Conservation (phyloP, 2,329 filamentous ascomycete species). For the Geoglossum cookeanum region DNA sequence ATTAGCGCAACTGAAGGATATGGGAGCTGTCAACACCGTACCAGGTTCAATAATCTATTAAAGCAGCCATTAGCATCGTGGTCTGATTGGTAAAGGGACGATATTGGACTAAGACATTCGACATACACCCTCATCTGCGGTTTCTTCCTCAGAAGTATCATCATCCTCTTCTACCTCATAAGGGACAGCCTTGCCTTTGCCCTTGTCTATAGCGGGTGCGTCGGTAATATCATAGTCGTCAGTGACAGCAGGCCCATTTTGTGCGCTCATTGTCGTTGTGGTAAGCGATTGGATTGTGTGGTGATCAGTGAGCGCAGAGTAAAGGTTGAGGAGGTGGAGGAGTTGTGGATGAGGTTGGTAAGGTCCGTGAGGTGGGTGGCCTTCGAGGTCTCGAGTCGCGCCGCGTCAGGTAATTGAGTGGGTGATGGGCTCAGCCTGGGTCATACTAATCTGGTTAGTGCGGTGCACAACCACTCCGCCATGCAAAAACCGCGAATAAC, state of each 20-base stretch:
- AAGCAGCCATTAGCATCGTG: neutral
- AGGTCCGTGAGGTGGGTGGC: neutral
- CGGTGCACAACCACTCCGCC: neutral
- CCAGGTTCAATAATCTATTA: constrained; percentile 12
- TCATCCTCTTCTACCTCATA: constrained; percentile 57
- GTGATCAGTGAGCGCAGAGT: neutral
- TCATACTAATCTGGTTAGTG: neutral
- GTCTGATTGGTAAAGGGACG: neutral
- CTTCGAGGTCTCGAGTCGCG: neutral
- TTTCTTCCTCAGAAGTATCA: constrained; percentile 48
- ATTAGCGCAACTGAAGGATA: constrained; percentile 10
- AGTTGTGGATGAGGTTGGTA: neutral
- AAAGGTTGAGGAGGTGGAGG: neutral
- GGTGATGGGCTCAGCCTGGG: neutral
- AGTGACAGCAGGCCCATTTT: constrained; percentile 31
- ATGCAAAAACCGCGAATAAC: neutral
- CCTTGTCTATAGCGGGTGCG: constrained; percentile 43
- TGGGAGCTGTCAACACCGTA: constrained; percentile 7
- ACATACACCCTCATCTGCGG: constrained; percentile 30
- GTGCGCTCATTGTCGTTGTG: constrained; percentile 27
- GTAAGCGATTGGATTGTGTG: constrained; percentile 3
- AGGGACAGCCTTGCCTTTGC: constrained; percentile 68
- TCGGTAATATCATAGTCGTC: constrained; percentile 24
- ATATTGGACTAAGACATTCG: neutral
- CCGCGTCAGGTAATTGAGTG: neutral